A percentile compares a stretch with the other conserved stretches of the same genome.
These are phyloP conservation scores for Bonia amplexicaulis DNA, from an alignment of 176 grass and related monocot species.

Conservation along the genomic window DNA sequence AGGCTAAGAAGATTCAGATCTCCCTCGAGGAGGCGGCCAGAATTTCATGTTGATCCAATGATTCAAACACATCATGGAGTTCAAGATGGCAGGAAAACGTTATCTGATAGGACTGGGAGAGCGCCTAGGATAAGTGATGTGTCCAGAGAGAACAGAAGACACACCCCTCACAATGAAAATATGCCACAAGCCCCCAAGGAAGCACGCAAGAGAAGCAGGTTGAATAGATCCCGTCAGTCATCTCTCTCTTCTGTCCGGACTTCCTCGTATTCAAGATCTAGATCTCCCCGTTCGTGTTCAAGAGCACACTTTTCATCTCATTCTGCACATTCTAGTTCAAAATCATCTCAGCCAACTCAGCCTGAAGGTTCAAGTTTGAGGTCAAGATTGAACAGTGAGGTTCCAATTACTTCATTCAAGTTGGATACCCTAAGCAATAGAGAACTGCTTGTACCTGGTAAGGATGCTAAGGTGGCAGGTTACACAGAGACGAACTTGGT, in stretches of 20 bases:
- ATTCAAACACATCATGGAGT: neutral
- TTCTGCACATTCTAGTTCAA: constrained; percentile 56
- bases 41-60: constrained; percentile 24
- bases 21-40: constrained; percentile 11
- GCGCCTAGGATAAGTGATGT: neutral
- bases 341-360: constrained; percentile 38
- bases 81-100: constrained; percentile 26
- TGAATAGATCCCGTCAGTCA: constrained; percentile 22
- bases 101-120: constrained; percentile 25
- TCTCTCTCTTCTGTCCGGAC: constrained; percentile 28
- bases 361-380: constrained; percentile 19
- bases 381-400: constrained; percentile 10
- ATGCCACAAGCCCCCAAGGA: constrained; percentile 5
- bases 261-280: constrained; percentile 27
- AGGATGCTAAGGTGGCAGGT: constrained; percentile 3
- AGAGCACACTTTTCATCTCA: constrained; percentile 14
- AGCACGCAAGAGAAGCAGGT: constrained; percentile 27
- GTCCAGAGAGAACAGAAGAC: neutral
- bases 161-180: neutral
- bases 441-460: neutral
- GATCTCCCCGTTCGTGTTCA: neutral
- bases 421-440: constrained; percentile 15
- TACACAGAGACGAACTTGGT: neutral
- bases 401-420: constrained; percentile 13
- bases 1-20: constrained; percentile 29